Percentiles rank a stretch among this genome's conserved stretches.
These are phyloP conservation scores for Rhinocladiella similis DNA, from an alignment of 2,329 filamentous ascomycete genomes.

Conservation along the genomic window DNA sequence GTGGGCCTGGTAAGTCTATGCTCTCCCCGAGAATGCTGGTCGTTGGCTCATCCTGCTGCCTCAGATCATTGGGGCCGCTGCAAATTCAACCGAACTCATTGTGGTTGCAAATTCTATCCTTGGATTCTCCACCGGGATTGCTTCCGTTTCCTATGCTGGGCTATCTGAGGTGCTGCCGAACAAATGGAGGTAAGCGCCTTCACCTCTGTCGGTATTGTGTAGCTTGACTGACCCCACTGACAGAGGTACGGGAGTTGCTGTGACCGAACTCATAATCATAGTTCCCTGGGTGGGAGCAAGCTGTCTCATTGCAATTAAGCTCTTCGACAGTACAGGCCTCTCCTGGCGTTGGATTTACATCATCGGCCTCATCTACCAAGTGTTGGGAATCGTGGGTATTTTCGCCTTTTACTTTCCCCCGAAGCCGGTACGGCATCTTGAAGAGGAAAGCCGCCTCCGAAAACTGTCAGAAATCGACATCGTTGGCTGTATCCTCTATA, in stretches of 20 bases:
- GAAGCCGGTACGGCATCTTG: conserved; percentile 45
- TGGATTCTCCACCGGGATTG: conserved; percentile 39
- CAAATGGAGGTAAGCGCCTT: conserved; percentile 39
- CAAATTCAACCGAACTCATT: conserved; percentile 37
- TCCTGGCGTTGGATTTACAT: conserved; percentile 54
- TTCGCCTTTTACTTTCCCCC: conserved; percentile 51
- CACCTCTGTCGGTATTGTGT: too few relatives aligned
- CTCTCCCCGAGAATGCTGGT: not conserved
- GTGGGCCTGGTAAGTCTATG: conserved; percentile 32
- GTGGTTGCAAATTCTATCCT: conserved; percentile 38
- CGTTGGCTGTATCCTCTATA: conserved; percentile 46
- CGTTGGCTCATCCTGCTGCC: not conserved
- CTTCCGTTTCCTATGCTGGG: conserved; percentile 38
- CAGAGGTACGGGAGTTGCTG: conserved; percentile 29
- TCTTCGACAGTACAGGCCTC: conserved; percentile 43
- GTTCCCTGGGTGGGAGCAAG: conserved; percentile 39
- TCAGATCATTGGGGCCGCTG: conserved; percentile 38
- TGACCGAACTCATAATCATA: conserved; percentile 38
- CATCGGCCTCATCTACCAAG: conserved; percentile 13
- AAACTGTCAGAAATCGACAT: conserved; percentile 49
- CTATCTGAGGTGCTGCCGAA: conserved; percentile 41
- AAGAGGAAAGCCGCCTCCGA: conserved; percentile 33
- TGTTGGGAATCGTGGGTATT: conserved; percentile 34
- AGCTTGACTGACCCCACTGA: conserved; percentile 35
- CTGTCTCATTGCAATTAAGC: conserved; percentile 46